phyloP scores from a whole-genome alignment of 2,329 filamentous ascomycete genomes.

The Microascus cirrosus region DNA sequence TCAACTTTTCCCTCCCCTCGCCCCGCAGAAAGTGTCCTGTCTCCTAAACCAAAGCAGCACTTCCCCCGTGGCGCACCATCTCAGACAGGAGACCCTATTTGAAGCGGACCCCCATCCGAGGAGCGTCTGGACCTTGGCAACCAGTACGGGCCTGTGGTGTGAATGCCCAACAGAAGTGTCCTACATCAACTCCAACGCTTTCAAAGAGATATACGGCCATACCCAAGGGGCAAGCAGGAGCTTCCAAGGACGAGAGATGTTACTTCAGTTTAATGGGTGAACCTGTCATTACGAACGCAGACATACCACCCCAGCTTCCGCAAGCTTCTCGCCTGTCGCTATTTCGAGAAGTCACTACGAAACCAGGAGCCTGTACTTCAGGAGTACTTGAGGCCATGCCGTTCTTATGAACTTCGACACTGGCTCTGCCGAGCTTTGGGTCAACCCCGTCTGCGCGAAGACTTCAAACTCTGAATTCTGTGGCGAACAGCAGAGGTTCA shows the following conservation, averaged over 20 bases:
- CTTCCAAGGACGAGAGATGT: background rate
- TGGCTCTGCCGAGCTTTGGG: slow-evolving; percentile 27
- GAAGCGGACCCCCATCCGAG: background rate
- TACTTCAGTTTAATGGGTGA: background rate
- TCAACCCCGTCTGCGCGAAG: slow-evolving; percentile 23
- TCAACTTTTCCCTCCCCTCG: background rate
- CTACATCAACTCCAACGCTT: background rate
- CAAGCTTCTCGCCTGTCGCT: background rate
- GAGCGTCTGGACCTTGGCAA: background rate
- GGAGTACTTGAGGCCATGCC: slow-evolving; percentile 12
- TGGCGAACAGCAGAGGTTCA: slow-evolving; percentile 2
- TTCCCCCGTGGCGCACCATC: background rate
- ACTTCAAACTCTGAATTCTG: slow-evolving; percentile 13
- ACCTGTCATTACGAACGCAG: background rate
- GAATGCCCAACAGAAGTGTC: background rate
- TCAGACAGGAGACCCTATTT: too few relatives aligned
- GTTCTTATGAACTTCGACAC: slow-evolving; percentile 28
- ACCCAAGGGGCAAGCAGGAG: background rate
- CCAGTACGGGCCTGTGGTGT: background rate
- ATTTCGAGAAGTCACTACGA: background rate
- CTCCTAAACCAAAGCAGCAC: background rate
- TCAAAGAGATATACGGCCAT: background rate
- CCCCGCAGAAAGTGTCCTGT: background rate
- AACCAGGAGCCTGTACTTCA: background rate
- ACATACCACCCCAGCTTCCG: background rate